phyloP scores from a whole-genome alignment of 345 rosid species.

The Moringa oleifera region DNA sequence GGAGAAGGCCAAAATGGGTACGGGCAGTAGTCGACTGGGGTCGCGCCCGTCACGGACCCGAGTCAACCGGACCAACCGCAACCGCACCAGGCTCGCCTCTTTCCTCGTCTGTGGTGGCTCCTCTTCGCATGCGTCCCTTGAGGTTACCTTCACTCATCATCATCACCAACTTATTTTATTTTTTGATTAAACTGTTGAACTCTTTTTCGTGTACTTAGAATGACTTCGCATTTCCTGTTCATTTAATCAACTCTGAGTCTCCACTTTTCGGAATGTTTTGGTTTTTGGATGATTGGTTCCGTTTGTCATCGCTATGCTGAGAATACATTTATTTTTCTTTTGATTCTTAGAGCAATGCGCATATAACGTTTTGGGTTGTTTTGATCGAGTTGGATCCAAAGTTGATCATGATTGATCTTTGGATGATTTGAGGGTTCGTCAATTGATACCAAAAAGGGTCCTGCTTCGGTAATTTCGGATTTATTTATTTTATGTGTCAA shows the following conservation, averaged over 20 bases:
- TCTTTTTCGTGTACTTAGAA: background rate
- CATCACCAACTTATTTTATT: background rate
- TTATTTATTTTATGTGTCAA: background rate
- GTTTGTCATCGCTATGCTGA: background rate
- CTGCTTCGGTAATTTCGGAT: background rate
- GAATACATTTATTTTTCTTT: background rate
- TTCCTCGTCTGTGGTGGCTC: constrained; percentile 46
- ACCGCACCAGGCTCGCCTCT: constrained; percentile 26
- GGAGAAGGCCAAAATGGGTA: constrained; percentile 36
- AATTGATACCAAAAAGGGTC: background rate
- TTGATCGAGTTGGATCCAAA: background rate
- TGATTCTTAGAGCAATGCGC: background rate
- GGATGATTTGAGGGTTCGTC: background rate
- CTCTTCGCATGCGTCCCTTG: constrained; percentile 31
- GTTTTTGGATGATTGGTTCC: background rate
- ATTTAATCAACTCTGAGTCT: background rate
- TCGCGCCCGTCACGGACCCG: constrained; percentile 28
- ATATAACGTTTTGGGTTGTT: background rate
- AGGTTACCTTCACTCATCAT: constrained; percentile 29
- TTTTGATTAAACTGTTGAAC: background rate
- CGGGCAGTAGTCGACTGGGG: constrained; percentile 39
- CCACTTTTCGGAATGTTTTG: background rate
- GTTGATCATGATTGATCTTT: no score
- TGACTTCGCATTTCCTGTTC: background rate
- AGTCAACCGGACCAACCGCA: constrained; percentile 22